Percentiles rank a stretch among this genome's conserved stretches.
These are phyloP conservation scores for Globomyces pollinis-pini DNA, from an alignment of 192 early-diverging fungal species.

Conservation along the genomic window DNA sequence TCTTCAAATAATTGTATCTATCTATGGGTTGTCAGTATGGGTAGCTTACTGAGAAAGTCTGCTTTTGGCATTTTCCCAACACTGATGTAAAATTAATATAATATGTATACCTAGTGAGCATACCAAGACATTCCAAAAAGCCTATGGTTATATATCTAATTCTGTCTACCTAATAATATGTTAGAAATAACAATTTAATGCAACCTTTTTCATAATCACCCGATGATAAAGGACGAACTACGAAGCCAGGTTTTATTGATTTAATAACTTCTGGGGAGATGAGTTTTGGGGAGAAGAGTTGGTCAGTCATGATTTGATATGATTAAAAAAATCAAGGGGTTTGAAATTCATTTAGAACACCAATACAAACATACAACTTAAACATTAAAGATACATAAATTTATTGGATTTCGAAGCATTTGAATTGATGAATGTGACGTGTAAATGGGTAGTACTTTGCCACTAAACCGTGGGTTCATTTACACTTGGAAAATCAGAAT, in stretches of 20 bases:
- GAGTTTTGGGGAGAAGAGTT: constrained; percentile 55
- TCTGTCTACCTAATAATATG: constrained; percentile 23
- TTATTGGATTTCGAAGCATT: too few relatives aligned
- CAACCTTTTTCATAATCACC: constrained; percentile 73
- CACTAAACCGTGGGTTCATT: too few relatives aligned
- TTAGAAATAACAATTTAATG: constrained; percentile 16
- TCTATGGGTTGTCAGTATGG: constrained; percentile 34
- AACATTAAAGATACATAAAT: too few relatives aligned
- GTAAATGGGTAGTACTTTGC: too few relatives aligned
- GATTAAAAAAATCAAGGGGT: not conserved
- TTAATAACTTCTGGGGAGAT: constrained; percentile 60
- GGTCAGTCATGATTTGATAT: constrained; percentile 4
- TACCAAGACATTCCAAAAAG: constrained; percentile 47
- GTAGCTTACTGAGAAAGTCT: constrained; percentile 49
- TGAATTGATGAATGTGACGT: too few relatives aligned
- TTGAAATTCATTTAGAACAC: not conserved
- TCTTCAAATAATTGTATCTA: constrained; percentile 68
- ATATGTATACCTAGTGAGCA: too few relatives aligned
- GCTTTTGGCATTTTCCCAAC: constrained; percentile 66
- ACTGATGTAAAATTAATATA: too few relatives aligned
- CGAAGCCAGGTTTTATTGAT: constrained; percentile 57
- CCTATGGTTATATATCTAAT: too few relatives aligned
- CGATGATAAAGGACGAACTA: constrained; percentile 65
- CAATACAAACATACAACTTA: too few relatives aligned
- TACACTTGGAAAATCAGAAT: too few relatives aligned